Conservation (phyloP, 2,329 filamentous ascomycete species). For the Fusarium sp. region DNA sequence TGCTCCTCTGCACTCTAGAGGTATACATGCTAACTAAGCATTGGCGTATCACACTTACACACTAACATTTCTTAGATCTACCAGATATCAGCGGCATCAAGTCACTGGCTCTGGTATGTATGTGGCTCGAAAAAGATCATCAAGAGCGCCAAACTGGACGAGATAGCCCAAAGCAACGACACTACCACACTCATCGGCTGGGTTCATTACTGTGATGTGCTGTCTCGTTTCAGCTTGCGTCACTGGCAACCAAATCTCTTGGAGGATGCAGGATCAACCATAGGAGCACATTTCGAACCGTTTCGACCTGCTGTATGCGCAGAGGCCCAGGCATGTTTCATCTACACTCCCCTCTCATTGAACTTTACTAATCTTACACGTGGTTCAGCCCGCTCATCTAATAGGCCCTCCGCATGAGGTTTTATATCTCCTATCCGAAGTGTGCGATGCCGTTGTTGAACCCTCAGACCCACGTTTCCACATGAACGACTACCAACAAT, state of each 20-base stretch:
- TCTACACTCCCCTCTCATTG: neutral
- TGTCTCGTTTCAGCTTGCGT: conserved; percentile 30
- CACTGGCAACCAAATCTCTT: conserved; percentile 33
- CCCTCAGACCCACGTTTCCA: neutral
- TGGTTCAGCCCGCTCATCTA: neutral
- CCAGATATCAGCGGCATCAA: conserved; percentile 26
- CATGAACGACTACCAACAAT: neutral
- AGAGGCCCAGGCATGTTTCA: neutral
- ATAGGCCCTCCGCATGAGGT: conserved; percentile 14
- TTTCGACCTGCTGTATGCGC: conserved; percentile 25
- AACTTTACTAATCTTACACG: fast-evolving
- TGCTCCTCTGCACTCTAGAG: conserved; percentile 34
- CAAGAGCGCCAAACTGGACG: conserved; percentile 17
- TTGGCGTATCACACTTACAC: neutral
- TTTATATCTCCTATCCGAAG: conserved; percentile 27
- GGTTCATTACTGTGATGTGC: conserved; percentile 31
- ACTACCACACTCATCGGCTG: conserved; percentile 25
- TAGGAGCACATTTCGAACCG: neutral
- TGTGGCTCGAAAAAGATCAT: conserved; percentile 34
- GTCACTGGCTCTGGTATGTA: conserved; percentile 38
- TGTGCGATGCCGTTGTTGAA: conserved; percentile 12
- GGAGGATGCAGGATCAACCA: neutral
- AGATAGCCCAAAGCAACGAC: neutral
- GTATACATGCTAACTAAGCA: neutral
- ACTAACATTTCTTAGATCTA: conserved; percentile 20